A percentile compares a stretch with the other conserved stretches of the same genome.
phyloP scores from a whole-genome alignment of 2,329 filamentous ascomycete genomes.

The Aspergillus alliaceus region DNA sequence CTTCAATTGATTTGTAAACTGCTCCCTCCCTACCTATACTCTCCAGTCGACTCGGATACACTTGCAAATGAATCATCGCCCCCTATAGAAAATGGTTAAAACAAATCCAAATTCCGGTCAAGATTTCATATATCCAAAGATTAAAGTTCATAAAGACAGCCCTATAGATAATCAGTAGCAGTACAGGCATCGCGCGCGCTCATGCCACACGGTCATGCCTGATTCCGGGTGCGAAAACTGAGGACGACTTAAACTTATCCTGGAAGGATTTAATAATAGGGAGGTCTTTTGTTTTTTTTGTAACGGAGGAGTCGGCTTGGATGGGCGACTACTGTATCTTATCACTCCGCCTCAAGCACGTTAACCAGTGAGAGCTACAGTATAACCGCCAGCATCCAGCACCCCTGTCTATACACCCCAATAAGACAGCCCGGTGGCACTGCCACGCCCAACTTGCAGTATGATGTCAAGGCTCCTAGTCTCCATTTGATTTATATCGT shows the following conservation, averaged over 20 bases:
- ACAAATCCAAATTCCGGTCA: no score
- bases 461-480: not conserved
- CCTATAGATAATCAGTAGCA: not conserved
- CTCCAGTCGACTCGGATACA: no score
- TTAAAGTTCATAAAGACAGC: no score
- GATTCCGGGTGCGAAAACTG: not conserved
- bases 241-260: not conserved
- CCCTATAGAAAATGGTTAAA: no score
- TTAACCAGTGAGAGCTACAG: not conserved
- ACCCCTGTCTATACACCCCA: not conserved
- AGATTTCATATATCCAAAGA: no score
- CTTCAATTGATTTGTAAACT: no score
- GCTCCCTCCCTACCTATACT: no score
- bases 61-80: no score
- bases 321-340: not conserved
- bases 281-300: not conserved
- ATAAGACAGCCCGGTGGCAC: not conserved
- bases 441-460: not conserved
- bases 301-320: not conserved
- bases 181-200: not conserved
- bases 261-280: not conserved
- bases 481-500: not conserved
- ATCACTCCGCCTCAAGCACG: not conserved
- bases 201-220: not conserved
- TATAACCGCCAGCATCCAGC: not conserved